Evolutionary conservation across 2,329 filamentous ascomycete species (phyloP), one percentile per base, ranked within the genome.

Genomic region (Fusarium sp.): DNA sequence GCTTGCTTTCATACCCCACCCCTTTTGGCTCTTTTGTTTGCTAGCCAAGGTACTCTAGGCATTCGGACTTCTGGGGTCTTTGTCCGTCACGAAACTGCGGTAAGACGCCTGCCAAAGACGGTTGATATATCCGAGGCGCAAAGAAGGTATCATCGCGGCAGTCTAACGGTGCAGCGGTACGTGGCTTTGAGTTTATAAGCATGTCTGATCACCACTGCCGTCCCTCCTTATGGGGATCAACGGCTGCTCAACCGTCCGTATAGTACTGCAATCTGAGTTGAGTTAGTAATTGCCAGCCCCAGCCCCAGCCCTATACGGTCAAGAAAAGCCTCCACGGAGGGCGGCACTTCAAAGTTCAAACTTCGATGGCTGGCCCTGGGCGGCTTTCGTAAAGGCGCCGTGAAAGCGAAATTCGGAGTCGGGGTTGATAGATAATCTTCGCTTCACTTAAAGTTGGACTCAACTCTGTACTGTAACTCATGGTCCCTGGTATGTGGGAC

Each of bases 121-220:
- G 35, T 54, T 63, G 41, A 55, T 75, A 72, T 76, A 72, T 72
- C 75, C 75, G 72, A 51, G 52, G 48, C 41, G 13, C 39, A n/a
- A 17, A 49, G 44, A 56, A 47, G 52, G 49, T 64, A 47, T 52
- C 63, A 66, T 68, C 28, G 45, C 41, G 54, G 63, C 39, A 60
- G 24, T 67, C 41, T 42, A 67, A 67, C 26, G 52, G 52, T 42
- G 35, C 59, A 45, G 31, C 28, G 44, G 55, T 63, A 60, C 36
- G 20, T 31, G 20, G 36, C 10, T 28, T 45, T 44, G 33, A 51
- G 69, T 57, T 55, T 44, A 35, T 58, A 36, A 48, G 41, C 55
- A 35, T 42, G 28, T 36, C 45, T 72, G 71, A 71, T 71, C 58
- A 55, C 45, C 59, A 63, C 28, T 56, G 49, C 71, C 56, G 63